Evolutionary conservation across 1,284 basidiomycete species (phyloP), one percentile per base, ranked within the genome.

Genomic region (Moesziomyces antarcticus): DNA sequence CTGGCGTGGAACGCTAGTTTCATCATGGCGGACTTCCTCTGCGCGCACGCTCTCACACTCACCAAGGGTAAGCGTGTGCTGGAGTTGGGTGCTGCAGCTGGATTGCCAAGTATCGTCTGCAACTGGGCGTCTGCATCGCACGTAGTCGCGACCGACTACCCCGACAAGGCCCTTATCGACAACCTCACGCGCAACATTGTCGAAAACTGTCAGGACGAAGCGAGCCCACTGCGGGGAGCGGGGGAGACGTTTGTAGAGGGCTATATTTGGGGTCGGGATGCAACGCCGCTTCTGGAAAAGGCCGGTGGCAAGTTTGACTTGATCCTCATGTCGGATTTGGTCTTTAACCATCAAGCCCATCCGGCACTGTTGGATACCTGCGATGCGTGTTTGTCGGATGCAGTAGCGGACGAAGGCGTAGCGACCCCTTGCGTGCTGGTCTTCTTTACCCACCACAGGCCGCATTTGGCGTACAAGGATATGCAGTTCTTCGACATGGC

Each of bases 31-130:
- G 76, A 75, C 27, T 86, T 82, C 59, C 75, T 86, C 27, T 78
- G 84, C 45, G 64, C 71, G 16, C 64, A 87, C 21, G 86, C 90
- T 46, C 76, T 79, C 0, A 83, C 87, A 0, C 72, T 87, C 3
- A 82, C 85, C 8, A 56, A 73, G 9, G 85, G 80, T 16, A 86
- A 85, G 56, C 85, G 83, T 27, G 90, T 97, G 0, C 86, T 98
- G 2, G 96, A 99, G 84, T 89, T 98, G 0, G 96, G 96, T 1
- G 96, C 96, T 0, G 96, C 94, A 0, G 94, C 93, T 1, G 95
- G 91, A 0, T 86, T 98, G 18, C 96, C 96, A 0, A 90, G 70
- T 35, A 80, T 80, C 37, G 77, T 73, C 1, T 70, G 67, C 59
- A 74, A 65, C 47, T 70, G 73, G 60, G 62, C 62, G 3, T 75